These are phyloP conservation scores for Imleria badia DNA, from an alignment of 768 basidiomycete genomes.

Conservation along the genomic window DNA sequence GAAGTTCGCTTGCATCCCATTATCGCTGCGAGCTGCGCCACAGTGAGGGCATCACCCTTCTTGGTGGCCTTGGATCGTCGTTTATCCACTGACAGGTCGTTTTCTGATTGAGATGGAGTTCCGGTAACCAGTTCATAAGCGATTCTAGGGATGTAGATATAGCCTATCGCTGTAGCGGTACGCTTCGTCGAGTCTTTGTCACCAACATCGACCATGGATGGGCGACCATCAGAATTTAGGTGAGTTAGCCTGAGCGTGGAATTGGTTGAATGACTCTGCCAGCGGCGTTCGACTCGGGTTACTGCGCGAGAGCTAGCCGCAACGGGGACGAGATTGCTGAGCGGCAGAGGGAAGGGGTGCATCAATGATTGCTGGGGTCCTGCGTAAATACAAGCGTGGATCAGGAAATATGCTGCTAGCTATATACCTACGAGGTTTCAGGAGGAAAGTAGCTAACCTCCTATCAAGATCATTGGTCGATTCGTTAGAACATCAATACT, in stretches of 20 bases:
- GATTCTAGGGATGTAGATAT: conserved; percentile 61
- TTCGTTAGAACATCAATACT: conserved; percentile 74
- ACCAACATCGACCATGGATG: conserved; percentile 83
- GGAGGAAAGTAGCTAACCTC: conserved; percentile 69
- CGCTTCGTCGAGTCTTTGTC: conserved; percentile 61
- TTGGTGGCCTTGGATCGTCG: conserved; percentile 50
- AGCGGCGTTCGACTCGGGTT: conserved; percentile 21
- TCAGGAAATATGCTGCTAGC: conserved; percentile 22
- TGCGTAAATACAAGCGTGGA: conserved; percentile 23
- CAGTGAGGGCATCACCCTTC: conserved; percentile 72
- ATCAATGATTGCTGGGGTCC: conserved; percentile 11
- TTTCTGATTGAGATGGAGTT: conserved; percentile 8
- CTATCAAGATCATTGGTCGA: conserved; percentile 90
- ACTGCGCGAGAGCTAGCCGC: neutral
- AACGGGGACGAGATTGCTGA: neutral
- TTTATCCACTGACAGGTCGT: conserved; percentile 24
- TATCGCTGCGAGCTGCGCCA: conserved; percentile 83
- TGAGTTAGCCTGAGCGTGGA: conserved; percentile 54
- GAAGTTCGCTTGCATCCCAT: conserved; percentile 86
- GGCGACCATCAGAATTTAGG: conserved; percentile 65
- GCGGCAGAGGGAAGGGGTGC: neutral
- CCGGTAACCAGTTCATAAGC: conserved; percentile 65
- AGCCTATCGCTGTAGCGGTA: conserved; percentile 71
- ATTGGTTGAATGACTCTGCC: conserved; percentile 17
- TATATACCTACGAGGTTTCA: conserved; percentile 17